These are phyloP conservation scores for Cucumis cinereus DNA, from an alignment of 306 rosid species.

Conservation along the genomic window DNA sequence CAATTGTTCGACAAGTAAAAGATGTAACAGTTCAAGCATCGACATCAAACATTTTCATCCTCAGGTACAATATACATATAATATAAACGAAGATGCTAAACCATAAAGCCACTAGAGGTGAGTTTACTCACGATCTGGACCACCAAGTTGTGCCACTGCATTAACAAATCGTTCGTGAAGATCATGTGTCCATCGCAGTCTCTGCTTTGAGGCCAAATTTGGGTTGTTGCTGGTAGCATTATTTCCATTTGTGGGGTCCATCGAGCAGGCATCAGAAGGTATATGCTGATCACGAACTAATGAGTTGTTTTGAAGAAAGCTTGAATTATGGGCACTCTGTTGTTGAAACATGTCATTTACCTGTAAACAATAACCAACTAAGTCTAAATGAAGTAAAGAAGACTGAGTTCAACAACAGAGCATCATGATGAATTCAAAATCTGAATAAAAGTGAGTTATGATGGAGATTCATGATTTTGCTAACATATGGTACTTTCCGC, in stretches of 20 bases:
- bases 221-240: constrained; percentile 42
- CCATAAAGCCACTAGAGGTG: background rate
- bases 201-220: constrained; percentile 68
- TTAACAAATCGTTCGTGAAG: constrained; percentile 92
- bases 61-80: background rate
- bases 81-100: background rate
- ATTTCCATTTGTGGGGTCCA: constrained; percentile 67
- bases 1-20: background rate
- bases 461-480: background rate
- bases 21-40: too few relatives aligned
- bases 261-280: constrained; percentile 38
- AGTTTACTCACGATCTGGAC: constrained; percentile 91
- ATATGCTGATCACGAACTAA: constrained; percentile 41
- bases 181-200: constrained; percentile 93
- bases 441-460: background rate
- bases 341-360: constrained; percentile 52
- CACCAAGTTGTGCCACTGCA: constrained; percentile 97
- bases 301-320: constrained; percentile 35
- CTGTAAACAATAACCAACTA: background rate
- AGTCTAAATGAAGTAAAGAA: background rate
- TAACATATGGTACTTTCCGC: background rate
- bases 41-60: background rate
- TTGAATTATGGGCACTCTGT: constrained; percentile 37
- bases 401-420: background rate
- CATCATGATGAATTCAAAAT: background rate